Percentiles rank a stretch among this genome's conserved stretches.
Conservation (phyloP, 2,329 filamentous ascomycete species). For the Fusarium chlamydosporum region DNA sequence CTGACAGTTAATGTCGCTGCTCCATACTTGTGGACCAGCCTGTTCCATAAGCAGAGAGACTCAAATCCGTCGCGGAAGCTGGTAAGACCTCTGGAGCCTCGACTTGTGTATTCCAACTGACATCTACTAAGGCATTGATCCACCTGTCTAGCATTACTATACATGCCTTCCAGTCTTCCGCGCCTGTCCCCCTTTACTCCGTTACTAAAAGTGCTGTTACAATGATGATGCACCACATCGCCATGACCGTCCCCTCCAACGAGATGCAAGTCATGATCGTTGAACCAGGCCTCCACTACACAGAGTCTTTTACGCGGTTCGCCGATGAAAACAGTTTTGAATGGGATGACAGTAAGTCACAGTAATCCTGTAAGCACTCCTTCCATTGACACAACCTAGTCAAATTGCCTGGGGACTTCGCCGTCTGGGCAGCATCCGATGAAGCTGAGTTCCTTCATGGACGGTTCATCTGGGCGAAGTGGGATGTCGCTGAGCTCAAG, state of each 20-base stretch:
- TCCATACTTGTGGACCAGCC: not conserved
- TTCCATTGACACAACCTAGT: not conserved
- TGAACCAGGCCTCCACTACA: constrained; percentile 24
- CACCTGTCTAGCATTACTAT: constrained; percentile 9
- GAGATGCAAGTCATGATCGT: constrained; percentile 51
- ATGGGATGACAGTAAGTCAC: constrained; percentile 23
- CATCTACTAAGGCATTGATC: not conserved
- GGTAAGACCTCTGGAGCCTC: fast-evolving
- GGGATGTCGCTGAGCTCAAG: constrained; percentile 27
- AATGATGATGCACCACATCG: constrained; percentile 57
- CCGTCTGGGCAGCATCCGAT: constrained; percentile 26
- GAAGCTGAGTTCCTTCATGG: constrained; percentile 30
- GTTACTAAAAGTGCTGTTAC: constrained; percentile 57
- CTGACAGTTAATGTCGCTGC: constrained; percentile 5
- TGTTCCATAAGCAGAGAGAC: constrained; percentile 18
- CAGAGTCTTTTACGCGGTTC: constrained; percentile 9
- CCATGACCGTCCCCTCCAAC: constrained; percentile 51
- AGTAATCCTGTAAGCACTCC: fast-evolving
- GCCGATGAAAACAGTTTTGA: constrained; percentile 7
- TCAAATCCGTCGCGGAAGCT: not conserved
- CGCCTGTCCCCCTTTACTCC: constrained; percentile 50
- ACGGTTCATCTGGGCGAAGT: constrained; percentile 18
- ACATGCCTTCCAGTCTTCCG: not conserved
- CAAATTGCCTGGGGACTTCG: constrained; percentile 13
- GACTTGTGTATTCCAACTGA: fast-evolving